Conservation (phyloP, 306 rosid genomes). For the Purshia tridentata region DNA sequence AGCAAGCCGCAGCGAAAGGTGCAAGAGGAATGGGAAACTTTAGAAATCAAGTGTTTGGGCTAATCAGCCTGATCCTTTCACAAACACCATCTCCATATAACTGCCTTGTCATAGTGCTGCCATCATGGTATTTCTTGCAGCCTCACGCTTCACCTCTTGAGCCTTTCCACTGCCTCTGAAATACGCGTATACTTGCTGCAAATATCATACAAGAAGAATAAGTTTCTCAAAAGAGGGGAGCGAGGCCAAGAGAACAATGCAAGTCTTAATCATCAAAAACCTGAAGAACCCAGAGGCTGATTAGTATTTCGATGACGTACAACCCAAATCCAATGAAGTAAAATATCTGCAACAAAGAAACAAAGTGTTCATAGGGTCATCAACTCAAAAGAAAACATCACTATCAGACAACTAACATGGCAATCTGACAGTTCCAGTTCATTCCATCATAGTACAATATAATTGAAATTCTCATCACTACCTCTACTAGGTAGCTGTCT, state of each 20-base stretch:
- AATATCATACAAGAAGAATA: slow-evolving; percentile 15
- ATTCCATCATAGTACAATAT: neutral
- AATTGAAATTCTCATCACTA: neutral
- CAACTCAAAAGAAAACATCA: slow-evolving; percentile 27
- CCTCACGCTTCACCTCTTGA: slow-evolving; percentile 62
- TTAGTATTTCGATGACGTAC: slow-evolving; percentile 65
- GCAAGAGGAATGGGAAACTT: no score
- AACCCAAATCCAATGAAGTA: slow-evolving; percentile 80
- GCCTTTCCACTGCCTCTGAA: slow-evolving; percentile 97
- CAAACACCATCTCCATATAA: no score
- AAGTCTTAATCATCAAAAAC: slow-evolving; percentile 41
- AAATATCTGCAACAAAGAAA: slow-evolving; percentile 54
- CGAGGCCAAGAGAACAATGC: slow-evolving; percentile 4
- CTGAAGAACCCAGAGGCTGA: slow-evolving; percentile 98
- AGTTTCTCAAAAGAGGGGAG: slow-evolving; percentile 12
- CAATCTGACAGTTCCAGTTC: neutral
- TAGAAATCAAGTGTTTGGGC: no score
- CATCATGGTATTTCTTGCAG: slow-evolving; percentile 83
- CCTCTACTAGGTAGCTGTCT: neutral
- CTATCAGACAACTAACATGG: slow-evolving; percentile 16
- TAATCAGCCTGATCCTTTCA: no score
- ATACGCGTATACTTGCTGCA: slow-evolving; percentile 93
- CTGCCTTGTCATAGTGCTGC: slow-evolving; percentile 56
- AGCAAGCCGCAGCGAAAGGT: no score
- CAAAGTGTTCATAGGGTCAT: neutral